Percentiles rank a stretch among this genome's conserved stretches.
phyloP scores from a whole-genome alignment of 2,329 filamentous ascomycete species.

The Sclerotinia subarctica region DNA sequence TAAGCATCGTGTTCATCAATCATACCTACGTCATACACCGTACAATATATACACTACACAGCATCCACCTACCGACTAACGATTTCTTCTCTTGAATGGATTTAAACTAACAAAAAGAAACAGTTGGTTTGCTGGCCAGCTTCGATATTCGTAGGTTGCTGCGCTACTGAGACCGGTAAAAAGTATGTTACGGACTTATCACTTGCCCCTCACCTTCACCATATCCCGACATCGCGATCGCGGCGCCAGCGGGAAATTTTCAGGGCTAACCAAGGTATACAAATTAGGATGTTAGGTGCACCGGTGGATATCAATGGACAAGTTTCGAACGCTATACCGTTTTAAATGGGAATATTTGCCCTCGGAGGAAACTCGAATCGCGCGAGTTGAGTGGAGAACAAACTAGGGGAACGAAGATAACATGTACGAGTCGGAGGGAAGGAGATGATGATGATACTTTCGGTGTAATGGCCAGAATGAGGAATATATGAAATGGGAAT shows the following conservation, averaged over 20 bases:
- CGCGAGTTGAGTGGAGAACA: constrained; percentile 14
- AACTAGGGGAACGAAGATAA: background rate
- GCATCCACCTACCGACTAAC: background rate
- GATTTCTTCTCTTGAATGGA: background rate
- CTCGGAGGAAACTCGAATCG: constrained; percentile 41
- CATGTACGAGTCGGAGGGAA: background rate
- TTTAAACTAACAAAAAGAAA: background rate
- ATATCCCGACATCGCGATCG: background rate
- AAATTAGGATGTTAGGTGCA: constrained; percentile 47
- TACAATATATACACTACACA: background rate
- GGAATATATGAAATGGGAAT: background rate
- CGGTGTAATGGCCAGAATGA: too few relatives aligned
- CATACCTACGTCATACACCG: background rate
- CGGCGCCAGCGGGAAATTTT: background rate
- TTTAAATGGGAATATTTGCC: constrained; percentile 33
- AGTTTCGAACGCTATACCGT: constrained; percentile 49
- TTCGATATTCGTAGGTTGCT: constrained; percentile 55
- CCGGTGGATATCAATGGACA: constrained; percentile 51
- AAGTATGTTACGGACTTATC: constrained; percentile 42
- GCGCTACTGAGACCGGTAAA: constrained; percentile 51
- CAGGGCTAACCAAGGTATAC: background rate
- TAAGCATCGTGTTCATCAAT: constrained; percentile 37
- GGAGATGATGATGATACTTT: background rate
- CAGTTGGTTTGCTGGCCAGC: constrained; percentile 55
- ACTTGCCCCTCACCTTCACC: background rate